Conservation (phyloP, 768 basidiomycete genomes). For the Amanita jacksonii region DNA sequence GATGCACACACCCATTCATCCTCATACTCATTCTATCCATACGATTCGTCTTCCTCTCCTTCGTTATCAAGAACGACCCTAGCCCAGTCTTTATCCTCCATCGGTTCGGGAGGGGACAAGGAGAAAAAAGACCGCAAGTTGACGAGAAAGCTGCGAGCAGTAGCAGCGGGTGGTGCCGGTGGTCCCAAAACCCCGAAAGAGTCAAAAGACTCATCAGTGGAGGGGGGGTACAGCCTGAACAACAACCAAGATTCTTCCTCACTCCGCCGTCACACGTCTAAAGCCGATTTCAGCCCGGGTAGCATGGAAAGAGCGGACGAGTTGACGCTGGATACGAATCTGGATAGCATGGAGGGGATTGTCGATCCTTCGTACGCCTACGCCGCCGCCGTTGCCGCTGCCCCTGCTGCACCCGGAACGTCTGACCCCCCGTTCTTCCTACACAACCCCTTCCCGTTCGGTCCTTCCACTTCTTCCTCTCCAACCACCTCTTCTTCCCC, state of each 20-base stretch:
- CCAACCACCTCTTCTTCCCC: constrained; percentile 17
- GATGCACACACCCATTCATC: no score
- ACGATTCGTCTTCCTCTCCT: constrained; percentile 1
- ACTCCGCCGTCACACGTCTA: no score
- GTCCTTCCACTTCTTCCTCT: constrained; percentile 5
- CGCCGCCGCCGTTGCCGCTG: constrained; percentile 8
- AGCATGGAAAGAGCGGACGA: no score
- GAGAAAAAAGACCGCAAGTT: constrained; percentile 8
- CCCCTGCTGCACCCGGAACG: constrained; percentile 21
- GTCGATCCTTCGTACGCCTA: constrained; percentile 35
- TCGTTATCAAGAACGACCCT: neutral
- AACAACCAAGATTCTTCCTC: no score
- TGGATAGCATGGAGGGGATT: constrained; percentile 78
- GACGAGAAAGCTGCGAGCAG: constrained; percentile 11
- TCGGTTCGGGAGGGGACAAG: constrained; percentile 8
- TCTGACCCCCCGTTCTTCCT: no score
- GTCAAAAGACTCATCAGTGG: no score
- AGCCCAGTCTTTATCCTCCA: constrained; percentile 4
- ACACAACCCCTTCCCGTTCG: constrained; percentile 23
- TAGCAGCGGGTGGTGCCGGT: no score
- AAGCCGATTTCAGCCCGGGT: no score
- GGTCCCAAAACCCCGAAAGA: no score
- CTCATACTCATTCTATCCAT: no score
- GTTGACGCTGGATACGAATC: constrained; percentile 53
- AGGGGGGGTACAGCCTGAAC: no score